These are phyloP conservation scores for Paramecium pentaurelia DNA, from an alignment of 73 alveolate species.

Conservation along the genomic window DNA sequence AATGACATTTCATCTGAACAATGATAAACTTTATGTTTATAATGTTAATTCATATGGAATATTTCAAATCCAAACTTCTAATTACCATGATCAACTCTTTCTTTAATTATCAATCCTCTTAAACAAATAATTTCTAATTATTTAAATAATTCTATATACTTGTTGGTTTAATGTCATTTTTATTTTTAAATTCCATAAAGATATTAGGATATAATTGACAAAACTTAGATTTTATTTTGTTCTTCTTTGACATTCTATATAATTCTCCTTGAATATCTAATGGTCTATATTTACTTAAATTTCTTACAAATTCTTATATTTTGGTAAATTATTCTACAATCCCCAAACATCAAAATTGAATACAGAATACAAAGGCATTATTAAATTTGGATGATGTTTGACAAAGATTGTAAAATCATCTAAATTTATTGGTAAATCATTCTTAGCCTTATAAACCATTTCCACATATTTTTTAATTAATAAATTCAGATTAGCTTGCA, in stretches of 20 bases:
- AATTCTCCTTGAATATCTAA: neutral
- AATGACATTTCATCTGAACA: neutral
- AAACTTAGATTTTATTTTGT: neutral
- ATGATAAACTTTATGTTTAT: neutral
- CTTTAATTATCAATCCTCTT: neutral
- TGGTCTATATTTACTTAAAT: neutral
- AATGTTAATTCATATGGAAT: neutral
- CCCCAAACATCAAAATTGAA: constrained; percentile 35
- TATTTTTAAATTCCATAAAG: neutral
- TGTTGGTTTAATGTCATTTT: neutral
- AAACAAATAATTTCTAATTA: constrained; percentile 13
- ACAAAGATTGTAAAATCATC: neutral
- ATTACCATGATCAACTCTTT: neutral
- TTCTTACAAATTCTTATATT: neutral
- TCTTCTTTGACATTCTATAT: neutral
- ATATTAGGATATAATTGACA: neutral
- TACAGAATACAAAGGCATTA: neutral
- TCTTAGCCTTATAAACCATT: neutral
- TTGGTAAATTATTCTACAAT: neutral
- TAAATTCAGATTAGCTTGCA: neutral
- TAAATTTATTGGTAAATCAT: neutral
- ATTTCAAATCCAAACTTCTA: constrained; percentile 22
- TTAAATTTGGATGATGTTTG: neutral
- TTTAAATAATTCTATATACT: neutral
- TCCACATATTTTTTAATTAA: neutral